These are phyloP conservation scores for Glycyrrhiza uralensis DNA, from an alignment of 306 rosid species.

Conservation along the genomic window DNA sequence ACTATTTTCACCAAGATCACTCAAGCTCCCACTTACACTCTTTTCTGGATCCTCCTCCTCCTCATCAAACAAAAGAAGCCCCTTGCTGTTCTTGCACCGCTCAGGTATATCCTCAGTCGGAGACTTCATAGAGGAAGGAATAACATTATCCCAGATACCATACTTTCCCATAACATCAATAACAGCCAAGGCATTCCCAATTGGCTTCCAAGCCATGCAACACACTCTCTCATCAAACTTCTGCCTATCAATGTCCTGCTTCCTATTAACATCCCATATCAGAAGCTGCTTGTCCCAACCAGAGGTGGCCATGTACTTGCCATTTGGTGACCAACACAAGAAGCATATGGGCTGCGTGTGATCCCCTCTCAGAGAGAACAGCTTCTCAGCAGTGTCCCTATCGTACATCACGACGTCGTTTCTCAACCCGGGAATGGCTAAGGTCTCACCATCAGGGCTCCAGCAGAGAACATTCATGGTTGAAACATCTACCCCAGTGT, in stretches of 20 bases:
- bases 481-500: slow-evolving; percentile 59
- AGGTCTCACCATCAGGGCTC: slow-evolving; percentile 92
- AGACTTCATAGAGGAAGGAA: slow-evolving; percentile 91
- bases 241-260: slow-evolving; percentile 90
- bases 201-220: slow-evolving; percentile 89
- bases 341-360: slow-evolving; percentile 73
- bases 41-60: slow-evolving; percentile 73
- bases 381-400: slow-evolving; percentile 86
- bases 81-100: slow-evolving; percentile 57
- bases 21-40: slow-evolving; percentile 59
- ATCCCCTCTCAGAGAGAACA: slow-evolving; percentile 81
- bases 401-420: slow-evolving; percentile 91
- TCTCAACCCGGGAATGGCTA: slow-evolving; percentile 83
- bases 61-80: slow-evolving; percentile 77
- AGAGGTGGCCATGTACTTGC: slow-evolving; percentile 85
- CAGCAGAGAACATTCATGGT: slow-evolving; percentile 73
- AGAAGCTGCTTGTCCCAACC: slow-evolving; percentile 86
- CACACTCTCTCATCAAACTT: slow-evolving; percentile 81
- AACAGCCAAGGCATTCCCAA: slow-evolving; percentile 74
- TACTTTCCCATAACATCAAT: slow-evolving; percentile 84
- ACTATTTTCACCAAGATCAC: slow-evolving; percentile 79
- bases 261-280: slow-evolving; percentile 78
- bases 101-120: slow-evolving; percentile 83
- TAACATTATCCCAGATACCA: slow-evolving; percentile 88
- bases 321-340: slow-evolving; percentile 96